Base-by-base conservation (phyloP, 495 filamentous ascomycete genomes). In the Chaetomium cochliodes region DNA sequence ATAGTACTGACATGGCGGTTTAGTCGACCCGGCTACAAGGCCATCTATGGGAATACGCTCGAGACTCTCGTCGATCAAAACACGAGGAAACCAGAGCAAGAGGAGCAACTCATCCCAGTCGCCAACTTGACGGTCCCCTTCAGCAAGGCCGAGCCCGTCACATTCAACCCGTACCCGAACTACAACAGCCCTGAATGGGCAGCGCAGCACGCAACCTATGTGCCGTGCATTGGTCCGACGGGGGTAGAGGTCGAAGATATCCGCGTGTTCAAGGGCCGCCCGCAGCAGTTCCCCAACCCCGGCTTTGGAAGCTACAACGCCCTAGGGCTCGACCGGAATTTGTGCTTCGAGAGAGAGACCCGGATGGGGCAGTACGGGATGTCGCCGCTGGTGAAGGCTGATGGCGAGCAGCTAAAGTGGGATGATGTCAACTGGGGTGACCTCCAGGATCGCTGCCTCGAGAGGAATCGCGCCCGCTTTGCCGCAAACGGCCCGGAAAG, bases 261-360 rank as follows among this genome's bases (percentile, higher is more conserved):
- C 12, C 59, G 67, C 16, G 82, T 80, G 30, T 84, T 80, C 62
- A 76, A 79, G 60, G 92, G 92, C 1, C 81, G 88, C 2, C 85
- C 88, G 2, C 75, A 83, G 50, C 84, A 86, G 0, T 91, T 93
- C 70, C 92, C 92, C 0, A 86, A 91, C 11, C 84, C 92, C 18
- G 82, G 87, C 1, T 88, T 96, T 68, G 94, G 94, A 0, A 89
- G 88, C 26, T 90, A 94, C 73, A 79, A 83, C 7, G 73, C 89
- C 53, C 74, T 97, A 22, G 88, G 88, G 0, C 80, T 96, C 50
- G 86, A 87, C 56, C 83, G 90, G 56, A 87, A 94, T 71, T 78
- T 97, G 51, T 98, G 94, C 78, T 98, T 94, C 74, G 94, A 98
- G 70, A 83, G 94, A 9, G 92, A 90, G 73, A 93, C 92, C 23